These are phyloP conservation scores for Penicillium sclerotigenum DNA, from an alignment of 2,329 filamentous ascomycete genomes.

Conservation along the genomic window DNA sequence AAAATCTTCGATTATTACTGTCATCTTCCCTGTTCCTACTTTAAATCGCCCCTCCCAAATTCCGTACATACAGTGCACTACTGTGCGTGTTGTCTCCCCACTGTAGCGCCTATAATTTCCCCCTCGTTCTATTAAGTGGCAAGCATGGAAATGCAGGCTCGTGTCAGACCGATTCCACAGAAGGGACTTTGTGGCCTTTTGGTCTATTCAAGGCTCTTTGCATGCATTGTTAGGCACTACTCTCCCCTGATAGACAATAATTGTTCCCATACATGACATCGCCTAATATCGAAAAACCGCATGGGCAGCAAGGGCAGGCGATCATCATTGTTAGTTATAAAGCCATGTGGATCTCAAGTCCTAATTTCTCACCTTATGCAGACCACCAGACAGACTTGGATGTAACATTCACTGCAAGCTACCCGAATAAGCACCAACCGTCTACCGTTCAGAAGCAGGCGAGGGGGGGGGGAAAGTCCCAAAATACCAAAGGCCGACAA, in stretches of 20 bases:
- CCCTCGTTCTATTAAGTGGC: constrained; percentile 1
- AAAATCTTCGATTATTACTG: not conserved
- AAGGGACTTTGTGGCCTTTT: not conserved
- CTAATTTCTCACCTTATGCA: too few species aligned
- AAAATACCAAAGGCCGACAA: not conserved
- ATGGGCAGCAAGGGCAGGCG: constrained; percentile 15
- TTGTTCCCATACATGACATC: constrained; percentile 13
- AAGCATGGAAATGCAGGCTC: constrained; percentile 13
- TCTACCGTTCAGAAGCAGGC: constrained; percentile 5
- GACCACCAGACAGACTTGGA: not conserved
- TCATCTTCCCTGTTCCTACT: not conserved
- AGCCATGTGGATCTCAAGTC: constrained; percentile 1
- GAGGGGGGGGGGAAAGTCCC: not conserved
- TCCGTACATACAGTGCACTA: constrained; percentile 1
- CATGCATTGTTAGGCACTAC: not conserved
- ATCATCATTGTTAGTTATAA: not conserved
- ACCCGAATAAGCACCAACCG: not conserved
- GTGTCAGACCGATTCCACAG: constrained; percentile 9
- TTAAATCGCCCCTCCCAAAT: not conserved
- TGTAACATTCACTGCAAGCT: not conserved
- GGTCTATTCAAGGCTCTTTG: not conserved
- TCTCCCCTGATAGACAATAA: constrained; percentile 9
- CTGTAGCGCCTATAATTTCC: not conserved
- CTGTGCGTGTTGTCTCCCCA: constrained; percentile 6
- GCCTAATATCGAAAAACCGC: constrained; percentile 3